Evolutionary conservation across 169 alveolate species (phyloP).

Genomic region (Plasmodium coatneyi): DNA sequence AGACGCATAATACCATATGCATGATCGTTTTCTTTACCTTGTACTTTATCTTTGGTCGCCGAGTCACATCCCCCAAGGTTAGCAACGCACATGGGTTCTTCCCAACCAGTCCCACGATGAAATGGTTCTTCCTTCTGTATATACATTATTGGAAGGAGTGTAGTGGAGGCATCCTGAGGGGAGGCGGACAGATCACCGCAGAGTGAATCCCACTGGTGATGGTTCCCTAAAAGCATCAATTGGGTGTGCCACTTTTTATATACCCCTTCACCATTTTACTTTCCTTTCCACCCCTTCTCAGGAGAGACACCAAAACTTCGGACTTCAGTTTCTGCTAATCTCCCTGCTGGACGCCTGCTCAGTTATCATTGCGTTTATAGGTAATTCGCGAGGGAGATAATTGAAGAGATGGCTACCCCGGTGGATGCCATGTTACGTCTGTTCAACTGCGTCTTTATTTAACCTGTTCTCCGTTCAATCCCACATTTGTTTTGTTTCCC

Average conservation of each 20-base stretch:
- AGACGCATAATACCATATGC: slow-evolving; percentile 37
- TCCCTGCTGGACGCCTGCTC: slow-evolving; percentile 35
- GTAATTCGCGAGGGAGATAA: neutral
- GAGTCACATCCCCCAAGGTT: neutral
- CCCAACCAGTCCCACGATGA: neutral
- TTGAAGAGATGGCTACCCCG: neutral
- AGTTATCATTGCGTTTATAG: slow-evolving; percentile 37
- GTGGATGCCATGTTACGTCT: neutral
- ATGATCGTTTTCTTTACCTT: neutral
- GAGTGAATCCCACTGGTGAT: neutral
- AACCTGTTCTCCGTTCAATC: too few relatives aligned
- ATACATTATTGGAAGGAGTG: neutral
- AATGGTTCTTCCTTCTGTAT: neutral
- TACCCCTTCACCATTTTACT: neutral
- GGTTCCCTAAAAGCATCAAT: neutral
- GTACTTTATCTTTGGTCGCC: slow-evolving; percentile 1
- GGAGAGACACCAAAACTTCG: slow-evolving; percentile 18
- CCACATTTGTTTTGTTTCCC: neutral
- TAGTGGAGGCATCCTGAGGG: neutral
- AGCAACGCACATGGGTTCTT: neutral
- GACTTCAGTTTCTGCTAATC: neutral
- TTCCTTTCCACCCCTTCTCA: neutral
- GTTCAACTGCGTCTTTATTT: neutral
- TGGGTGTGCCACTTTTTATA: neutral
- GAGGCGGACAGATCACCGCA: neutral